phyloP scores from a whole-genome alignment of 257 asterid genomes.

The Lycium ferocissimum region DNA sequence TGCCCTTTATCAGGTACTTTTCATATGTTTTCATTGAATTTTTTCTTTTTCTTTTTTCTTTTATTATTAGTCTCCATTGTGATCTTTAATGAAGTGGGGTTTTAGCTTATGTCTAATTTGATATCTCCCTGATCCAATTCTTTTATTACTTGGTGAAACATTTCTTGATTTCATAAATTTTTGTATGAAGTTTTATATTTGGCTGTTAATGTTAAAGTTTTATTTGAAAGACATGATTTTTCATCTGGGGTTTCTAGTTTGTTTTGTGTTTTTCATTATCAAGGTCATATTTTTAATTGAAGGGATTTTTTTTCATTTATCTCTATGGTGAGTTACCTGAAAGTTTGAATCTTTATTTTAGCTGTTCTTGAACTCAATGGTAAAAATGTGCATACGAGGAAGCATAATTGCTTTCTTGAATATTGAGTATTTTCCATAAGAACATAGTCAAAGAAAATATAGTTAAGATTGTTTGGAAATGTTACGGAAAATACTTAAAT shows the following conservation, averaged over 20 bases:
- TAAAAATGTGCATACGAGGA: neutral
- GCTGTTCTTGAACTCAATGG: neutral
- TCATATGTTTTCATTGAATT: no score
- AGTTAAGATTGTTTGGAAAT: no score
- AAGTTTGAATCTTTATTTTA: slow-evolving; percentile 2
- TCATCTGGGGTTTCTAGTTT: no score
- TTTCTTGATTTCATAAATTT: neutral
- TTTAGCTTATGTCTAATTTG: neutral
- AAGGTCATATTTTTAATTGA: neutral
- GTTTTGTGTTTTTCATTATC: no score
- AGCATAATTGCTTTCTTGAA: no score
- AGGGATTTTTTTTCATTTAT: neutral
- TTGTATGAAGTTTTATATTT: neutral
- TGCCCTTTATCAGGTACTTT: neutral
- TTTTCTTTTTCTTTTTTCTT: no score
- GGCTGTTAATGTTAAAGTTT: neutral
- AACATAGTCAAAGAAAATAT: no score
- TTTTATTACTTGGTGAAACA: neutral
- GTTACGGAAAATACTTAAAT: no score
- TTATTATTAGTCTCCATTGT: no score
- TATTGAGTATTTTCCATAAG: no score
- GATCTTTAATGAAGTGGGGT: neutral
- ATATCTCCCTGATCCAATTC: neutral
- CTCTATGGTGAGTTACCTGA: slow-evolving; percentile 6
- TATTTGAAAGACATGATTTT: neutral